Evolutionary conservation across 2,329 filamentous ascomycete species (phyloP).

Genomic region (Alternaria viburni): DNA sequence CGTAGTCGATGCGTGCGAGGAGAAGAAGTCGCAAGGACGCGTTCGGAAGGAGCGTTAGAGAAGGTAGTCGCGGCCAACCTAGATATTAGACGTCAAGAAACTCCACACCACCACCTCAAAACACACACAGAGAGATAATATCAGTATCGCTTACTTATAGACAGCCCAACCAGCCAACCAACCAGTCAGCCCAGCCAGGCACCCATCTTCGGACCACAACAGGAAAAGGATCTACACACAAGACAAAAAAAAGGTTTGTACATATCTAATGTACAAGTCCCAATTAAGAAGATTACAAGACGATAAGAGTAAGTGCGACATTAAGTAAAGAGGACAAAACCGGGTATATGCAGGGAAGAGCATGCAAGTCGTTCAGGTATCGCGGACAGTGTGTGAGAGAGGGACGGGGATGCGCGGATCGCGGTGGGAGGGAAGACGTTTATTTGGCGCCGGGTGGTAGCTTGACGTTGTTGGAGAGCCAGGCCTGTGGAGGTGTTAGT

Average conservation of each 20-base stretch:
- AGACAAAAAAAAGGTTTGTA: background rate
- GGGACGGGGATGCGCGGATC: background rate
- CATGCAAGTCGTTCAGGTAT: conserved; percentile 45
- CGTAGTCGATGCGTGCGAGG: background rate
- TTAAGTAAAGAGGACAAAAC: conserved; percentile 27
- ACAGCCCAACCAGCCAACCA: background rate
- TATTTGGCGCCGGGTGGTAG: conserved; percentile 48
- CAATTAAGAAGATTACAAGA: conserved; percentile 9
- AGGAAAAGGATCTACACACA: background rate
- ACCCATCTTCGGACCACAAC: background rate
- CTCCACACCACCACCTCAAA: background rate
- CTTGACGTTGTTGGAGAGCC: conserved; percentile 60
- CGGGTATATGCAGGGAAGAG: conserved; percentile 49
- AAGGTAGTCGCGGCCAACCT: background rate
- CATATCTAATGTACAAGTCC: background rate
- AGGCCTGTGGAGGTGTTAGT: conserved; percentile 42
- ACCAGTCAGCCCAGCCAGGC: background rate
- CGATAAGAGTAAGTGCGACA: conserved; percentile 3
- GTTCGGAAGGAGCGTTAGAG: background rate
- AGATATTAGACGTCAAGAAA: background rate
- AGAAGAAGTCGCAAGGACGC: background rate
- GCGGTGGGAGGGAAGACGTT: background rate
- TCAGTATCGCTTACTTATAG: background rate
- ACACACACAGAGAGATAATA: background rate
- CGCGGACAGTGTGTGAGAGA: conserved; percentile 11